These are phyloP conservation scores for Alternaria sp. DNA, from an alignment of 2,329 filamentous ascomycete genomes.

Conservation along the genomic window DNA sequence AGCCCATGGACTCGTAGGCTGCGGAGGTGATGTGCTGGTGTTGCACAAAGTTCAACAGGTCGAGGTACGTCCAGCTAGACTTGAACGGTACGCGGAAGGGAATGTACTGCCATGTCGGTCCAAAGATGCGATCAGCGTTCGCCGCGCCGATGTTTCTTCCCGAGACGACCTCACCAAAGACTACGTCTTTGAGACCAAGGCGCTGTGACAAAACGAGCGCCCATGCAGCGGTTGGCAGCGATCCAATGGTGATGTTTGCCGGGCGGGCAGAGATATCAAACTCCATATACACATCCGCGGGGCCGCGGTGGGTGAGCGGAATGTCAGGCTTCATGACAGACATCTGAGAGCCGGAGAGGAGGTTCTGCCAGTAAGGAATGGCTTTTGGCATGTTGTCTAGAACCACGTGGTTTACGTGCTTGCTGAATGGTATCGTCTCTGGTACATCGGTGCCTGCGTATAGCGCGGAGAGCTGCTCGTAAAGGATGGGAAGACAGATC, in stretches of 20 bases:
- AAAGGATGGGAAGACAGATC: conserved; percentile 67
- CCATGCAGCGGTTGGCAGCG: conserved; percentile 72
- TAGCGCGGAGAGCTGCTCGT: conserved; percentile 65
- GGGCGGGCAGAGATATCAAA: conserved; percentile 52
- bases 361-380: conserved; percentile 65
- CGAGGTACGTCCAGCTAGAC: conserved; percentile 51
- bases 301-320: conserved; percentile 35
- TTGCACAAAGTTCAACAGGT: conserved; percentile 46
- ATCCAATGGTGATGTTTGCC: conserved; percentile 66
- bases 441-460: conserved; percentile 50
- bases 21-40: conserved; percentile 42
- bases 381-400: conserved; percentile 53
- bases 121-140: conserved; percentile 63
- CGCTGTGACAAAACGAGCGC: conserved; percentile 66
- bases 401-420: conserved; percentile 53
- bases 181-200: conserved; percentile 61
- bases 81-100: conserved; percentile 67
- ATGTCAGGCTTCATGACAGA: conserved; percentile 43
- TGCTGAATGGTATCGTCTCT: conserved; percentile 52
- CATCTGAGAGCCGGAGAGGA: conserved; percentile 64
- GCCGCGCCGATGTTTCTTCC: conserved; percentile 66
- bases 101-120: conserved; percentile 72
- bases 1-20: conserved; percentile 45
- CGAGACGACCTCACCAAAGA: conserved; percentile 71
- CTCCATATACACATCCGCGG: conserved; percentile 40